Percentiles rank a stretch among this genome's conserved stretches.
These are phyloP conservation scores for Limtongia smithiae DNA, from an alignment of 805 yeast genomes.

Conservation along the genomic window DNA sequence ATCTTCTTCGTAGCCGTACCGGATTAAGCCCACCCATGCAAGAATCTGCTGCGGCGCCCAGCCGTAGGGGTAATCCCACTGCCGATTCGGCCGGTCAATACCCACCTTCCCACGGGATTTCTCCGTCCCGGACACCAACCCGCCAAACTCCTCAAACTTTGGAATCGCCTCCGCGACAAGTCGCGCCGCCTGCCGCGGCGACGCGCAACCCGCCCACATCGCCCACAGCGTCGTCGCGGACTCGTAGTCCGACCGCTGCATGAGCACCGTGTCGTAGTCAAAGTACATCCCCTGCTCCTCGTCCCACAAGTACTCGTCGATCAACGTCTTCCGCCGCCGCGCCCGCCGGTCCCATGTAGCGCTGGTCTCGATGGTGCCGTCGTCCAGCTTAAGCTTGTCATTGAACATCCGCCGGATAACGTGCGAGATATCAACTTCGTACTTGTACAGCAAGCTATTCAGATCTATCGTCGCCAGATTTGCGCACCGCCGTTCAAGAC, in stretches of 20 bases:
- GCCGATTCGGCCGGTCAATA: conserved; percentile 75
- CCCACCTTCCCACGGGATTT: conserved; percentile 68
- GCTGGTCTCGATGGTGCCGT: conserved; percentile 46
- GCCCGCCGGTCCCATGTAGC: conserved; percentile 65
- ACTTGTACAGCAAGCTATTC: conserved; percentile 80
- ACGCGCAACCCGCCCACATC: conserved; percentile 74
- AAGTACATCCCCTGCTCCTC: conserved; percentile 71
- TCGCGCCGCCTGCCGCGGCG: conserved; percentile 61
- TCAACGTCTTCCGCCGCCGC: conserved; percentile 47
- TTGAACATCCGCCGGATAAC: conserved; percentile 56
- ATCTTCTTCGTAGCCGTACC: conserved; percentile 64
- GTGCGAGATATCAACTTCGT: conserved; percentile 77
- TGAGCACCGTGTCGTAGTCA: conserved; percentile 69
- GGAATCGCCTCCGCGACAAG: conserved; percentile 57
- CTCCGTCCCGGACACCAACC: conserved; percentile 79
- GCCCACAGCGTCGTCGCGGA: conserved; percentile 93
- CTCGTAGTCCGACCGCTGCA: conserved; percentile 62
- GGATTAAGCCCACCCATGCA: conserved; percentile 81
- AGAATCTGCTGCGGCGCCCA: conserved; percentile 98
- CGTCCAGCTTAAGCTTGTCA: conserved; percentile 40
- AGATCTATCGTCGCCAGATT: conserved; percentile 86
- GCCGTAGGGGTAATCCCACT: conserved; percentile 97
- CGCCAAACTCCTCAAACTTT: conserved; percentile 82
- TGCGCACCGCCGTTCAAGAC: conserved; percentile 88
- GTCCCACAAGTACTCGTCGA: conserved; percentile 79